Conservation (phyloP, 208 protist species). For the Herpetomonas muscarum region DNA sequence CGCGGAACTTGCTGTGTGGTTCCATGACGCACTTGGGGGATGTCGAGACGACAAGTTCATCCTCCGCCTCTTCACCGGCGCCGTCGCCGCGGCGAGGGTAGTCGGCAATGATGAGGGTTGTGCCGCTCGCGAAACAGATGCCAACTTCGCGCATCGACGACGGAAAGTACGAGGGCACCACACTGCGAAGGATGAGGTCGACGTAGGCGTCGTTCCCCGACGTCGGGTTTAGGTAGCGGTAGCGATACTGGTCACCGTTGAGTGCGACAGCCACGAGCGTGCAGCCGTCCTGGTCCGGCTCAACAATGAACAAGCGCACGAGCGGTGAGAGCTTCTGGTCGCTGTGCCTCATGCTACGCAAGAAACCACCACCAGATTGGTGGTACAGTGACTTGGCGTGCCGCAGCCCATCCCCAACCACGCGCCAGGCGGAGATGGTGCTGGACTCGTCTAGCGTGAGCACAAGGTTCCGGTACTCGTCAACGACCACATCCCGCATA, state of each 20-base stretch:
- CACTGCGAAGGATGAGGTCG: slow-evolving; percentile 49
- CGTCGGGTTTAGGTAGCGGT: slow-evolving; percentile 51
- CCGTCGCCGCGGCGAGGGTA: slow-evolving; percentile 21
- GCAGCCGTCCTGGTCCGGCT: slow-evolving; percentile 62
- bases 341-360: not conserved
- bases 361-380: slow-evolving; percentile 20
- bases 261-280: slow-evolving; percentile 55
- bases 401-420: slow-evolving; percentile 46
- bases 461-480: slow-evolving; percentile 49
- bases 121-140: slow-evolving; percentile 64
- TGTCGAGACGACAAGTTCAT: slow-evolving; percentile 53
- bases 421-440: slow-evolving; percentile 62
- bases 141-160: slow-evolving; percentile 37
- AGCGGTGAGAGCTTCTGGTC: slow-evolving; percentile 15
- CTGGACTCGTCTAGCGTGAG: slow-evolving; percentile 69
- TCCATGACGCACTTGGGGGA: slow-evolving; percentile 53
- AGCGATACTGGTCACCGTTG: slow-evolving; percentile 84
- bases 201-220: slow-evolving; percentile 27
- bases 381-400: slow-evolving; percentile 39
- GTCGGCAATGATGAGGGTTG: slow-evolving; percentile 36
- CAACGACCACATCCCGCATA: slow-evolving; percentile 71
- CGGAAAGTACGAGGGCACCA: slow-evolving; percentile 45
- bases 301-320: slow-evolving; percentile 62
- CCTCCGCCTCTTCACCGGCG: slow-evolving; percentile 27
- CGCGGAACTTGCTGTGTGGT: slow-evolving; percentile 58